Evolutionary conservation across 495 filamentous ascomycete species (phyloP), one percentile per base, ranked within the genome.

Genomic region (Alectoria sarmentosa): DNA sequence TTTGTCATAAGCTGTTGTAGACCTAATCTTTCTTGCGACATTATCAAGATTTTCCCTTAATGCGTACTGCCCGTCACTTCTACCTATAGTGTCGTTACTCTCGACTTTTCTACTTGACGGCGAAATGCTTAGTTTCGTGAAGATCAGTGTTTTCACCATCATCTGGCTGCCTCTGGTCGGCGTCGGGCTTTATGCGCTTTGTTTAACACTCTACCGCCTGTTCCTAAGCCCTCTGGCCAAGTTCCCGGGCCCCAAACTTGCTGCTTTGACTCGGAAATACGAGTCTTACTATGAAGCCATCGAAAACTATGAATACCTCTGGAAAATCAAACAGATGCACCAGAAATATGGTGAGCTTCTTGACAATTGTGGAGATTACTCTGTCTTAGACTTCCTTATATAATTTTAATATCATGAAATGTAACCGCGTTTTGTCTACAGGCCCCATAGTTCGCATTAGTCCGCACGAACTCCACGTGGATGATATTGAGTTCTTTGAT

Each of bases 281-380:
- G 81, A 87, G 66, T 78, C 74, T 48, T 83, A 82, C 65, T 82
- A 75, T 64, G 76, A 84, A 65, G 69, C 74, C 34, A 60, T 79
- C 30, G 66, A 73, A 36, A 61, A 71, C n/a, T 80, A 77, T 6
- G 70, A 62, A 56, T 80, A 77, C 63, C 70, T 71, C 10, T 80
- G 77, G 49, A 71, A 78, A 65, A 78, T 83, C 65, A 71, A 70
- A 30, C 69, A 76, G 61, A 71, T 82, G 74, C 80, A 83, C 65
- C 65, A 76, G 59, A 71, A 78, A 74, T 83, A 82, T 67, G 81
- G 81, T 82, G 58, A 49, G 66, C 58, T 56, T 34, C 39, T 65
- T 21, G 7, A n/a, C 28, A 4, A 17, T 13, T 28, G 14, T 42
- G 15, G 11, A 2, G 48, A 0, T 6, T 17, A 0, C 30, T 21